Evolutionary conservation across 331 rosid genomes (phyloP), one percentile per base, ranked within the genome.

Genomic region (Quercus phellos): DNA sequence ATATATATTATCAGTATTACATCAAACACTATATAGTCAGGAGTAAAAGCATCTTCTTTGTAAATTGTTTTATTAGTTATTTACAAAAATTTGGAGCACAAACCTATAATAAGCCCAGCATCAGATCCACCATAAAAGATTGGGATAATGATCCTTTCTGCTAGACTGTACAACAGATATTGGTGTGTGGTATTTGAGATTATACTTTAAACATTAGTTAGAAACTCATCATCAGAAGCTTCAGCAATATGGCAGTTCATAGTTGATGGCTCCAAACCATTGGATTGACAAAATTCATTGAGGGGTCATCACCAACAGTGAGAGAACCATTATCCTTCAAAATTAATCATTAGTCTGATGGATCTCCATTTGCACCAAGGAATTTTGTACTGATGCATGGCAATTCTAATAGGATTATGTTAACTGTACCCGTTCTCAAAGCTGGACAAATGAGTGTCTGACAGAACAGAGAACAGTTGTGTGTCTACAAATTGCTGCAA

Each of bases 401-500:
- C 54, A 77, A 74, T 76, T 55, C 67, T 22, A 17, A 68, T 9
- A 69, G 42, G 72, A 64, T 75, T 75, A 7, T 21, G 70, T 79
- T 78, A 77, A 19, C 83, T 73, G 55, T 76, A 55, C 2, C 93
- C 96, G 30, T 81, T 89, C 87, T 94, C 99, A 19, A 90, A 87
- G 89, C 86, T 90, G 74, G 97, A 87, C 74, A 94, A 74, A 74
- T 87, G 94, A 81, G 91, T 76, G 81, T 94, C 97, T 30, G 95
- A 86, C 27, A 92, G 86, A 81, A 86, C 97, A 29, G 85, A 82
- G 83, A 94, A 94, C 78, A 92, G 84, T 74, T 94, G 98, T 19
- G 98, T 92, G 83, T 92, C 97, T 74, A 90, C 95, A 69, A 94
- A 84, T 53, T 80, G 90, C 98, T 94, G 91, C 84, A 85, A 74